A percentile compares a stretch with the other conserved stretches of the same genome.
These are phyloP conservation scores for Puya raimondii DNA, from an alignment of 176 grass and related monocot genomes.

Conservation along the genomic window DNA sequence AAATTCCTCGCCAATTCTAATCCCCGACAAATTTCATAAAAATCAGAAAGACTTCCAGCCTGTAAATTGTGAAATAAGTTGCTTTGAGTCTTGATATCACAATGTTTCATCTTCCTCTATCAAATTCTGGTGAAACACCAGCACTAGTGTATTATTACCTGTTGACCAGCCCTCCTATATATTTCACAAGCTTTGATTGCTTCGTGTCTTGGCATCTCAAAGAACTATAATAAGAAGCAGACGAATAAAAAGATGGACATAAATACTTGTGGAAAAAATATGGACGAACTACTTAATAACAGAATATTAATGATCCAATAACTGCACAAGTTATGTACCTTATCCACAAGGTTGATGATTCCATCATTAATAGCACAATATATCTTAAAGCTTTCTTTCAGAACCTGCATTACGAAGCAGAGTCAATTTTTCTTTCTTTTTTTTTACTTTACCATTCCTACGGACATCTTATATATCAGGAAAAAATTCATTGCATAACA, in stretches of 20 bases:
- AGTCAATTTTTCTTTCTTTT: background rate
- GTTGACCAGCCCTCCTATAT: conserved; percentile 82
- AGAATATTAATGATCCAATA: background rate
- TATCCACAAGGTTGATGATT: conserved; percentile 99
- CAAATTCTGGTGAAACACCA: too few species aligned
- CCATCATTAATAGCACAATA: conserved; percentile 96
- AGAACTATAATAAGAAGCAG: conserved; percentile 39
- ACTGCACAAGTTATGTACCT: conserved; percentile 37
- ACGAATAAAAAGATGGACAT: background rate
- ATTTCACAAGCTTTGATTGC: conserved; percentile 86
- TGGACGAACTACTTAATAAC: background rate
- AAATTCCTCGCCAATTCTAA: conserved; percentile 96
- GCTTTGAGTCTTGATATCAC: background rate
- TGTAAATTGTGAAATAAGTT: conserved; percentile 32
- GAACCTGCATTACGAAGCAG: conserved; percentile 44
- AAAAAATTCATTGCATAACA: too few species aligned
- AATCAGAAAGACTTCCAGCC: conserved; percentile 90
- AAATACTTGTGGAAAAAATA: background rate
- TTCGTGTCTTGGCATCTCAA: conserved; percentile 97
- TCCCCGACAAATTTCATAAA: conserved; percentile 84
- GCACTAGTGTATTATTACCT: conserved; percentile 34
- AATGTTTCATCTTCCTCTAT: too few species aligned
- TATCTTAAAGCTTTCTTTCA: conserved; percentile 99
- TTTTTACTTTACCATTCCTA: too few species aligned
- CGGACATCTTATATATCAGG: too few species aligned